phyloP scores from a whole-genome alignment of 495 filamentous ascomycete species.

The Ascobolus immersus region DNA sequence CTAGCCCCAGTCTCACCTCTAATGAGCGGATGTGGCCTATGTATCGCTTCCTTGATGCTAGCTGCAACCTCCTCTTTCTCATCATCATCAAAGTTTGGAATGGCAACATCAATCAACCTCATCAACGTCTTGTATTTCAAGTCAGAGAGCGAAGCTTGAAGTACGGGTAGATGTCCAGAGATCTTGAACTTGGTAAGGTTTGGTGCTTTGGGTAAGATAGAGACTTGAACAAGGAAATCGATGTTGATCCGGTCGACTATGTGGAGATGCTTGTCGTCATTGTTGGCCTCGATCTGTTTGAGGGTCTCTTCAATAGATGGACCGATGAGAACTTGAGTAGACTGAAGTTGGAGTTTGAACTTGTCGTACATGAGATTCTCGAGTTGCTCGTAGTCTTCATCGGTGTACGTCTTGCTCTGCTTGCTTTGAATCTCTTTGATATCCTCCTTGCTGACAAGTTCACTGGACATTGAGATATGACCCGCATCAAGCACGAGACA shows the following conservation, averaged over 20 bases:
- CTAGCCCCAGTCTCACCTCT: too few species aligned
- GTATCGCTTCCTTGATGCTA: conserved; percentile 3
- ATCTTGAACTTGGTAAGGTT: conserved; percentile 82
- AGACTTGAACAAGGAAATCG: conserved; percentile 74
- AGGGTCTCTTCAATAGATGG: conserved; percentile 81
- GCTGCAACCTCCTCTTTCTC: conserved; percentile 14
- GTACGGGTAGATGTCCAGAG: conserved; percentile 70
- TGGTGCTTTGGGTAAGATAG: conserved; percentile 77
- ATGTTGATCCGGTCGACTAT: conserved; percentile 93
- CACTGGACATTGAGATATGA: conserved; percentile 78
- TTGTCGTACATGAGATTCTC: conserved; percentile 90
- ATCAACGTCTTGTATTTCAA: conserved; percentile 89
- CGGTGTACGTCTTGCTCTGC: conserved; percentile 63
- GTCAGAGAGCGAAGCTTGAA: conserved; percentile 78
- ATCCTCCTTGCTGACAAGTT: conserved; percentile 71
- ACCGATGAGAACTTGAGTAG: conserved; percentile 80
- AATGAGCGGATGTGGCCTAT: too few species aligned
- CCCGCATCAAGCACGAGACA: conserved; percentile 90
- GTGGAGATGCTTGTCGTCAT: conserved; percentile 50
- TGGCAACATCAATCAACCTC: conserved; percentile 84
- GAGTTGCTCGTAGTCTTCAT: conserved; percentile 63
- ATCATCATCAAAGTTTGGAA: conserved; percentile 51
- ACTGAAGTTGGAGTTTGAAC: conserved; percentile 71
- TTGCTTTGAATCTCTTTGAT: conserved; percentile 74
- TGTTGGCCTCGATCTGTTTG: conserved; percentile 45